phyloP scores from a whole-genome alignment of 441 rosid species.

The Pelargonium fulgidum region DNA sequence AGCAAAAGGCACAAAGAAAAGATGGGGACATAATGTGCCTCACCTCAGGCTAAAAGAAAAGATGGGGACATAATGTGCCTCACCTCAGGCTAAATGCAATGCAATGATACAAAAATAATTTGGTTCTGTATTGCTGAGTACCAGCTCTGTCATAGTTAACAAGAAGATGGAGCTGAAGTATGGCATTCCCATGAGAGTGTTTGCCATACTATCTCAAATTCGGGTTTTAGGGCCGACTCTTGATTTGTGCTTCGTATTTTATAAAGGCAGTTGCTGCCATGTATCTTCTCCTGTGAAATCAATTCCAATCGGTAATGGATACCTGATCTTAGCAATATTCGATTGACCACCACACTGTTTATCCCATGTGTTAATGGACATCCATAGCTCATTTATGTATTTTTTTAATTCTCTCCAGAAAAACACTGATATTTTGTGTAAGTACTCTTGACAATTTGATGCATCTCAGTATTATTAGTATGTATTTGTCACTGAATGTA shows the following conservation, averaged over 20 bases:
- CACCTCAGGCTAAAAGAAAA: too few species aligned
- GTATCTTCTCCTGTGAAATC: background rate
- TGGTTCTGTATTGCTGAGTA: too few species aligned
- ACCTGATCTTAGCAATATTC: too few species aligned
- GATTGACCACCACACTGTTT: too few species aligned
- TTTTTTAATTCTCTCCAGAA: background rate
- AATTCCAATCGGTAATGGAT: too few species aligned
- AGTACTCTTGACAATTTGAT: background rate
- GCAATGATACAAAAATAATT: too few species aligned
- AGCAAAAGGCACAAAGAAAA: too few species aligned
- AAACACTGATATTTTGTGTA: background rate
- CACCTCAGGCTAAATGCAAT: too few species aligned
- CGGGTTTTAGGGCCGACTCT: background rate
- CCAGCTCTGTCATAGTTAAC: too few species aligned
- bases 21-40: too few species aligned
- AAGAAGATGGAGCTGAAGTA: too few species aligned
- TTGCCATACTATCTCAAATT: background rate
- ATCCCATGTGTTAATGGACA: background rate
- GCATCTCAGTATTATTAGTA: background rate
- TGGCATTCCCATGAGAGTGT: background rate
- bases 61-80: too few species aligned
- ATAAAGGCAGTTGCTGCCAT: background rate
- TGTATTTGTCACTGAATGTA: conserved; percentile 7
- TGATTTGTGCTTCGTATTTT: background rate
- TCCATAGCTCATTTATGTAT: background rate